Base-by-base conservation (phyloP, 2,329 filamentous ascomycete species). In the Alternaria sp. region DNA sequence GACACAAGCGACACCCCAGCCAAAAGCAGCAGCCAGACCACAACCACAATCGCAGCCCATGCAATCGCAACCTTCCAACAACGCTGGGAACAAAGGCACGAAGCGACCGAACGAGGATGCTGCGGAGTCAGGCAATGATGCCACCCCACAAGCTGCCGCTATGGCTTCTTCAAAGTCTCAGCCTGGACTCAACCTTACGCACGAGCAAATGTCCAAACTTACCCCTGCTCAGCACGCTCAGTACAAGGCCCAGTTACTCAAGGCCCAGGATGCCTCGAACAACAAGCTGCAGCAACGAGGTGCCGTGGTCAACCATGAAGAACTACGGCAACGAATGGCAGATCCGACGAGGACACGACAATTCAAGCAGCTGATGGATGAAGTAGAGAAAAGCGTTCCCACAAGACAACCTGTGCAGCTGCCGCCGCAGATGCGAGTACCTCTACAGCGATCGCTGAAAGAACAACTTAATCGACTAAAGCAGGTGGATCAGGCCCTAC, bases 61-160 rank as follows among this genome's bases (percentile, higher is more conserved):
- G 28, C 72, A 73, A 58, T 34, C 67, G 13, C 57, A 46, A 37
- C 37, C 56, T 24, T 56, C 65, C 17, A 70, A 62, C 46, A 65
- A 63, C 36, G 26, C 63, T 17, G 60, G 48, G 33, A 72, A 67
- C 53, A 70, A 75, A 61, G 69, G 71, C 23, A 58, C 72, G 17
- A 79, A 79, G 65, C 71, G 77, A 34, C 72, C 75, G 9, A 79
- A 74, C 51, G 80, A 81, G 23, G 80, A 82, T 62, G 69, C 77
- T 13, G 61, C 73, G 23, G 80, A 82, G 51, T 71, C 70, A 10
- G 77, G 70, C 49, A 45, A 71, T 59, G 55, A 79, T 56, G 53
- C 59, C 29, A 66, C 71, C 24, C 70, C 77, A 11, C 78, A 78
- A 62, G 74, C 78, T 13, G 69, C 72, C 13, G 60, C 70, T 21